These are phyloP conservation scores for Circinella umbellata DNA, from an alignment of 371 early-diverging fungal species.

Conservation along the genomic window DNA sequence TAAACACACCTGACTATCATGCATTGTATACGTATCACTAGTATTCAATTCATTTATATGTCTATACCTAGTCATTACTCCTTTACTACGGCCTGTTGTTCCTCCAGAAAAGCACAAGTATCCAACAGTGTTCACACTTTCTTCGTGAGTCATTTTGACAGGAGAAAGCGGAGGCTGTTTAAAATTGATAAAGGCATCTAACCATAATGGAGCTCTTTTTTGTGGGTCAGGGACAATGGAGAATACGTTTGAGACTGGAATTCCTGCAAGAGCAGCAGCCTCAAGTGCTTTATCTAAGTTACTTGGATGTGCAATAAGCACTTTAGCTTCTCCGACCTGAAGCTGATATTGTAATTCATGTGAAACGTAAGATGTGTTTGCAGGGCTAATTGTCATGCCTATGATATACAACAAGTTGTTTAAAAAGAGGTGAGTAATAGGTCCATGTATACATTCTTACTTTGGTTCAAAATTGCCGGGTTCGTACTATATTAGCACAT, in stretches of 20 bases:
- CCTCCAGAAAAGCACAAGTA: conserved; percentile 24
- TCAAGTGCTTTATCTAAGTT: conserved; percentile 46
- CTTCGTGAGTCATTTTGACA: conserved; percentile 2
- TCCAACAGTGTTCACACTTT: conserved; percentile 11
- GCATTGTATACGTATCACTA: too few relatives aligned
- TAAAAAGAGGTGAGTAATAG: too few relatives aligned
- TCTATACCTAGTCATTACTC: conserved; percentile 24
- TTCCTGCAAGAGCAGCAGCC: conserved; percentile 52
- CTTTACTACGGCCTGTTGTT: conserved; percentile 27
- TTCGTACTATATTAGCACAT: too few relatives aligned
- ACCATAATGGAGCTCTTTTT: too few relatives aligned
- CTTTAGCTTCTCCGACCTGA: conserved; percentile 61
- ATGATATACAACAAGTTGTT: too few relatives aligned
- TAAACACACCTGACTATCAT: too few relatives aligned
- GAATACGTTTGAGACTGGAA: conserved; percentile 21
- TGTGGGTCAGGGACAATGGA: too few relatives aligned
- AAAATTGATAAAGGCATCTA: conserved; percentile 4
- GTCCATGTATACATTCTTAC: too few relatives aligned
- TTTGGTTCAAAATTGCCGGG: too few relatives aligned
- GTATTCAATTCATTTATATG: too few relatives aligned
- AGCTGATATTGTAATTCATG: conserved; percentile 74
- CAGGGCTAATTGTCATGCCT: conserved; percentile 54
- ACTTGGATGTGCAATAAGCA: conserved; percentile 50
- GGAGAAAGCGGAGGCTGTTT: neutral
- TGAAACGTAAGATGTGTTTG: conserved; percentile 70